Evolutionary conservation across 1,284 basidiomycete species (phyloP), one percentile per base, ranked within the genome.

Genomic region (Sphaerobolus stellatus): DNA sequence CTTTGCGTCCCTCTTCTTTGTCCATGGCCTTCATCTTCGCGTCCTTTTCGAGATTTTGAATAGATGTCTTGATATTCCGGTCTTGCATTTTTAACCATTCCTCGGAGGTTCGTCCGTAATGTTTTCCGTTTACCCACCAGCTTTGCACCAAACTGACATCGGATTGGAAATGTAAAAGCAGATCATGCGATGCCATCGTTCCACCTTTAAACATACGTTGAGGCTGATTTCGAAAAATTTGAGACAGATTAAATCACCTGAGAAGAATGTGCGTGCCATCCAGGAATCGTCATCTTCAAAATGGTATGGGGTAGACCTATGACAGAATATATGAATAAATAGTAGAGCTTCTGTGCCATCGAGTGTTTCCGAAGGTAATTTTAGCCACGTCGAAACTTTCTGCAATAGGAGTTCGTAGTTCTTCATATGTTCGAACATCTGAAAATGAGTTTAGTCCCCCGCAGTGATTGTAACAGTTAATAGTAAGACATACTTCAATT

Each of bases 351-450:
- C 72, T 3, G 69, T 65, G 3, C 67, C 60, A 16, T 64, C 61
- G 9, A 68, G 62, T 11, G 70, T 67, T 6, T 65, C 63, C 1
- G 54, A 50, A n/a, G 62, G 67, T 2, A 80, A 77, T 36, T 79
- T 75, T 20, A 92, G 75, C 89, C 88, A 92, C 8, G 78, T 80
- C 0, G 85, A 79, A 24, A 90, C 69, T 63, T 90, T 90, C 36
- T 72, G 68, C 59, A 91, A 76, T 20, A 91, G 79, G 5, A 70
- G 64, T 51, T 87, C 73, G 70, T 90, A 90, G 63, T 88, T 86
- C 71, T 87, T 89, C 86, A 89, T 88, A 65, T 91, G 89, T 62
- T 91, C 88, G 59, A 91, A 88, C 88, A 91, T 90, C 79, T 83
- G 55, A 24, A 34, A 47, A 38, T 25, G 22, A 58, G 28, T 24